A percentile compares a stretch with the other conserved stretches of the same genome.
Conservation (phyloP, 768 basidiomycete species). For the Russula sp. region DNA sequence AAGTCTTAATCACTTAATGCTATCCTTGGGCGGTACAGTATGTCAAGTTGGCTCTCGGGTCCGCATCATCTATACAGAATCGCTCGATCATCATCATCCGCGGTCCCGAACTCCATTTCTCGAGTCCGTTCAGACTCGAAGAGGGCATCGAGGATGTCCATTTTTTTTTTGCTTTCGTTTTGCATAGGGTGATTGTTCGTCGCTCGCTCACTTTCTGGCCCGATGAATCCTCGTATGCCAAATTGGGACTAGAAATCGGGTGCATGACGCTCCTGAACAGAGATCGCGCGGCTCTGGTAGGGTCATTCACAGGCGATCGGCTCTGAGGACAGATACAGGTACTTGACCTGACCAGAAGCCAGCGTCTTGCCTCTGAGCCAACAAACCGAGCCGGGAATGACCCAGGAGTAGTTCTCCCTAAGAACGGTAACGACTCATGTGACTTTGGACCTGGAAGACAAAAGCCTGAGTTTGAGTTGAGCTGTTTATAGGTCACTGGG, state of each 20-base stretch:
- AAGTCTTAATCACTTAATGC: slow-evolving; percentile 34
- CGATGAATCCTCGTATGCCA: slow-evolving; percentile 50
- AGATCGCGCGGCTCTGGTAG: not conserved
- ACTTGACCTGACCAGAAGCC: too few relatives aligned
- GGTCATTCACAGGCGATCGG: not conserved
- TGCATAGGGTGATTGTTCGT: slow-evolving; percentile 6
- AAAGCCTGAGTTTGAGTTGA: not conserved
- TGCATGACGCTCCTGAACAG: not conserved
- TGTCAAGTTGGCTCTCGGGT: slow-evolving; percentile 48
- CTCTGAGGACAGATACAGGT: not conserved
- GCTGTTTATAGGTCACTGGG: not conserved
- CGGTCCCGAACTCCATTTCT: slow-evolving; percentile 87
- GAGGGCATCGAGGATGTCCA: slow-evolving; percentile 88
- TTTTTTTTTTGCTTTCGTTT: slow-evolving; percentile 11
- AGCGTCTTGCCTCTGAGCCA: too few relatives aligned
- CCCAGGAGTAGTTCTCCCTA: too few relatives aligned
- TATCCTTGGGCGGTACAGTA: not conserved
- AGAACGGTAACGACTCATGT: too few relatives aligned
- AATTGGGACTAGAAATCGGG: not conserved
- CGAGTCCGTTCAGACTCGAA: slow-evolving; percentile 70
- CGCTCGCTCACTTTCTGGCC: slow-evolving; percentile 51
- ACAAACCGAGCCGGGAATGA: too few relatives aligned
- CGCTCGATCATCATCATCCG: slow-evolving; percentile 80
- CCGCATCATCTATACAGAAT: slow-evolving; percentile 96
- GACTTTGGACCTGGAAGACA: not conserved